Evolutionary conservation across 768 basidiomycete genomes (phyloP), one percentile per base, ranked within the genome.

Genomic region (Porphyrellus cyaneotinctus): DNA sequence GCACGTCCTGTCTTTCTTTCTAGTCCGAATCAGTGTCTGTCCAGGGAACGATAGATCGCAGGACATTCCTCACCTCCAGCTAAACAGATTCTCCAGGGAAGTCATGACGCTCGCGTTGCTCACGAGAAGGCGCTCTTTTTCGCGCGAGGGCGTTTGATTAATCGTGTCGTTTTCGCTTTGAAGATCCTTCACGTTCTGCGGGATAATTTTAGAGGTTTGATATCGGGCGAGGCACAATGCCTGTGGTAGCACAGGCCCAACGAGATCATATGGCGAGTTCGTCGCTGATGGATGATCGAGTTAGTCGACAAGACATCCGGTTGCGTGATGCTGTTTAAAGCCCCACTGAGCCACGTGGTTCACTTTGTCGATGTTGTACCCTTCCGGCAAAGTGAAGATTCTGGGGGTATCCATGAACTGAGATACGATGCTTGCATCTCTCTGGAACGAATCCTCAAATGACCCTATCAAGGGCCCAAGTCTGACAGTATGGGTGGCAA

Each of bases 61-160:
- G 33, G n/a, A 31, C 26, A 53, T 6, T 47, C 67, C 75, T 60
- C 18, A 70, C 76, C 72, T 70, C 37, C 63, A 51, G 48, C 75
- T 75, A 52, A 71, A 77, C 12, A 75, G 38, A 24, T 69, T 62
- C 52, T 75, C 74, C 17, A 76, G 39, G 0, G 54, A 49, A 7
- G 46, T 54, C 11, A 70, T 64, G 5, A 61, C 49, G 6, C n/a
- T 44, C 9, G 66, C 67, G 38, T 67, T 62, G 12, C 33, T 14
- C 7, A 53, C 48, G 22, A 76, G 42, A 12, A 52, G 26, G 32
- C 51, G 39, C 45, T 59, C 57, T 51, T 72, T 68, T 47, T 62
- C 43, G 53, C 43, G 18, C 5, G 57, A 58, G 6, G 65, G 63
- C 0, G 54, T 51, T 14, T 60, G 53, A 2, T 58, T 60, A 2